Base-by-base conservation (phyloP, 768 basidiomycete genomes). In the Leccinum barrowsii region DNA sequence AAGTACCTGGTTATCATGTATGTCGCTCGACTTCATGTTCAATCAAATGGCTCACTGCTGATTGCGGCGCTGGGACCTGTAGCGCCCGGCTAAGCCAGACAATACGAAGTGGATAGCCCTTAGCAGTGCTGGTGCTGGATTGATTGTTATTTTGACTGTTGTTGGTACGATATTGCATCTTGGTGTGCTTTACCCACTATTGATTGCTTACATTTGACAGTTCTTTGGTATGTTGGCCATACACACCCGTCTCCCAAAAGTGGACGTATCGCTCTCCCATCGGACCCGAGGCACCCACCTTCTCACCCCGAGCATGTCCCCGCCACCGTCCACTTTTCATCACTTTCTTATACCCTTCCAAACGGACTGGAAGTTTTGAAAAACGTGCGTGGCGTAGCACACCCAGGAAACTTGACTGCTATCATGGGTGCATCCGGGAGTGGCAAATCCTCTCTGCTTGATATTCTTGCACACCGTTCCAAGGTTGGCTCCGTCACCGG, bases 401-500 rank as follows among this genome's bases (percentile, higher is more conserved):
- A 89, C 63, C 89, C 94, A 0, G 96, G 96, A 7, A 90, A 94
- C 71, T 78, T 98, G 52, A 86, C 95, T 77, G 96, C 94, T 1
- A 91, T 98, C 65, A 94, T 98, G 90, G 96, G 96, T 59, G 93
- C 94, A 0, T 96, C 94, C 0, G 96, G 95, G 19, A 94, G 95
- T 0, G 96, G 96, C 48, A 98, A 98, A 74, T 95, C 94, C 2
- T 98, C 97, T 0, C 82, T 98, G 66, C 85, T 99, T 49, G 97
- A 99, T 70, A 95, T 98, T 61, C 85, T 99, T 19, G 97, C 96
- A 10, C 81, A 92, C 54, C 95, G 94, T 74, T 76, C 82, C 61
- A 98, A 98, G 76, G 80, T 87, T 13, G 97, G 97, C 0, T 57
- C 66, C 2, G 89, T 95, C 7, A 52, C 53, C 35, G 95, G 95